Evolutionary conservation across 2,329 filamentous ascomycete species (phyloP).

Genomic region (Intubia oerlemansii): DNA sequence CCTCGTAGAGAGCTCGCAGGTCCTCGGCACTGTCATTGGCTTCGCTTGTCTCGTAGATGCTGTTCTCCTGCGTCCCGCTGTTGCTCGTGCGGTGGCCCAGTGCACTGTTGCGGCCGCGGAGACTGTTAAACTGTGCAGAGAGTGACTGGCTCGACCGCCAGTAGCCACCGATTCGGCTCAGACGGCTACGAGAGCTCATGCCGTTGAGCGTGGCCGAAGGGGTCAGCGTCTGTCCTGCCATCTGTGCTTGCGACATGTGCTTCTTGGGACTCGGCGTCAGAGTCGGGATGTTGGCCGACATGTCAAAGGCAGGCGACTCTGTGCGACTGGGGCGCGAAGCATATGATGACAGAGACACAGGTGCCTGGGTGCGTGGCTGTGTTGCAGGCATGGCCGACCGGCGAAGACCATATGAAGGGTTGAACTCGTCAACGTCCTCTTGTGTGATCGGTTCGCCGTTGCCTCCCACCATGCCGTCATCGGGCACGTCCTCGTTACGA

Average conservation of each 20-base stretch:
- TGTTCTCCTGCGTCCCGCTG: slow-evolving; percentile 12
- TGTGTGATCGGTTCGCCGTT: slow-evolving; percentile 27
- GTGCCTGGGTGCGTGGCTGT: slow-evolving; percentile 25
- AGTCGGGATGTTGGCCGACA: slow-evolving; percentile 32
- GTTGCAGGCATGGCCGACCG: slow-evolving; percentile 14
- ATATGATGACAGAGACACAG: slow-evolving; percentile 56
- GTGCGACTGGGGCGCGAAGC: slow-evolving; percentile 51
- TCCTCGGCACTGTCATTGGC: slow-evolving; percentile 68
- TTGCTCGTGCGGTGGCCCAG: slow-evolving; percentile 2
- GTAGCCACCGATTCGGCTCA: slow-evolving; percentile 39
- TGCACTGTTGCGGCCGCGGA: slow-evolving; percentile 28
- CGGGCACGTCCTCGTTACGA: slow-evolving; percentile 31
- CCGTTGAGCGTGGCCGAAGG: slow-evolving; percentile 4
- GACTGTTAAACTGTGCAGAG: slow-evolving; percentile 25
- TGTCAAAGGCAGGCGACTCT: slow-evolving; percentile 32
- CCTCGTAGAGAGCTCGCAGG: slow-evolving; percentile 56
- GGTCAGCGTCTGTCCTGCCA: slow-evolving; percentile 9
- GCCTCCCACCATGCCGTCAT: slow-evolving; percentile 36
- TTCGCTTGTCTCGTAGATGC: slow-evolving; percentile 30
- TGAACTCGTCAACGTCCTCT: slow-evolving; percentile 60
- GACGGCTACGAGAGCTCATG: slow-evolving; percentile 20
- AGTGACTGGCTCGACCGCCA: slow-evolving; percentile 25
- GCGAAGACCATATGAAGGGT: slow-evolving; percentile 32
- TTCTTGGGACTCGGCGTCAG: slow-evolving; percentile 23
- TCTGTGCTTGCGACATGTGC: slow-evolving; percentile 6